Base-by-base conservation (phyloP, 345 rosid species). In the Luvunga scandens region DNA sequence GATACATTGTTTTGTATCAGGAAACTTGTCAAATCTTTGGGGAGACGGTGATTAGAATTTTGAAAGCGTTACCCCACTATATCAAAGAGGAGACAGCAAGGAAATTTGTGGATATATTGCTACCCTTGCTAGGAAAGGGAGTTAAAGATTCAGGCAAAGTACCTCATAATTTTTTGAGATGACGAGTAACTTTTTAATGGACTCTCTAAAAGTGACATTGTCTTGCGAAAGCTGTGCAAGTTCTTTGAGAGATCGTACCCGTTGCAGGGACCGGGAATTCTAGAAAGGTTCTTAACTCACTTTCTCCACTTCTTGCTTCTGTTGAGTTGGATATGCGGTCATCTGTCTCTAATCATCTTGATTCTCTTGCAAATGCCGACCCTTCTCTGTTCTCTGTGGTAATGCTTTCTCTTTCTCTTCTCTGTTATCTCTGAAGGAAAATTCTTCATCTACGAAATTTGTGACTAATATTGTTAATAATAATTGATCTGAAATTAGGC, bases 281-380 rank as follows among this genome's bases (percentile, higher is more conserved):
- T 65, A 75, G 66, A 34, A 84, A 86, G 64, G 84, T 92, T 77
- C 78, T 96, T 30, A 83, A 84, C 62, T 81, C 82, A 42, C 78
- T 91, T 70, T 88, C 90, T 69, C 93, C 94, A 75, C 93, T 91
- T 70, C 94, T 96, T 77, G 78, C 88, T 79, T 89, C 85, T 30
- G 92, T 82, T 56, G 92, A 87, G 55, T 72, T 77, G 84, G 93
- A 91, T 28, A 73, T 78, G 81, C 92, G 98, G 67, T 85, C 85
- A 77, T 84, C 80, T 71, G 82, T 96, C 50, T 89, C 96, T 85
- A 87, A 85, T 82, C 89, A 94, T 83, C 91, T 96, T 73, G 87
- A 80, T 68, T 87, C 88, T 42, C 89, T 96, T 80, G 91, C 92
- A 77, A 85, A 80, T 85, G 75, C 76, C 16, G 94, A 96, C 86